These are phyloP conservation scores for Phytopythium cucurbitacearum DNA, from an alignment of 352 stramenopile genomes.

Conservation along the genomic window DNA sequence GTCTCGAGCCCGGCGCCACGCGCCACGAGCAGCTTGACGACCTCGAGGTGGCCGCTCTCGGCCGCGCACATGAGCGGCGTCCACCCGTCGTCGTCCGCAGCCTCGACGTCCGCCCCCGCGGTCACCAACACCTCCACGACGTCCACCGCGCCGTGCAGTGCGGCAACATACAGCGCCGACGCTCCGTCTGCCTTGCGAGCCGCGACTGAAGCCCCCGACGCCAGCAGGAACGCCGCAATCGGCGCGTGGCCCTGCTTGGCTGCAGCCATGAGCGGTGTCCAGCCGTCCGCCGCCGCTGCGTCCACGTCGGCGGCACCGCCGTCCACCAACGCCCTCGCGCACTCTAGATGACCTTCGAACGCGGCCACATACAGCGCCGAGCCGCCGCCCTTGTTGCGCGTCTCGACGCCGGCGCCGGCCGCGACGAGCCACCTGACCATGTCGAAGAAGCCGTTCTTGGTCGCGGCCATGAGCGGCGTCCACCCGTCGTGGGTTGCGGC, in stretches of 20 bases:
- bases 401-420: conserved; percentile 13
- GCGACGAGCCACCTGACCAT: conserved; percentile 14
- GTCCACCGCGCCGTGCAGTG: conserved; percentile 11
- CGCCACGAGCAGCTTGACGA: conserved; percentile 32
- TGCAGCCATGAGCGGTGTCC: conserved; percentile 20
- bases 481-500: conserved; percentile 12
- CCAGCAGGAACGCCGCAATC: conserved; percentile 9
- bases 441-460: conserved; percentile 14
- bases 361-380: conserved; percentile 18
- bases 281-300: conserved; percentile 13
- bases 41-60: conserved; percentile 40
- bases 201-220: neutral
- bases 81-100: conserved; percentile 45
- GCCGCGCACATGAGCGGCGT: conserved; percentile 61
- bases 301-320: conserved; percentile 6
- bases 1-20: conserved; percentile 29
- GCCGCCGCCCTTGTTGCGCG: conserved; percentile 13
- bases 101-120: conserved; percentile 29
- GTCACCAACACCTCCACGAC: conserved; percentile 11
- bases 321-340: conserved; percentile 14
- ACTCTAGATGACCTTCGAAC: conserved; percentile 10
- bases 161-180: conserved; percentile 17
- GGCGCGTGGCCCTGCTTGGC: conserved; percentile 16
- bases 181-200: neutral
- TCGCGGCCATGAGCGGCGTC: conserved; percentile 21